These are phyloP conservation scores for Digitaria exilis DNA, from an alignment of 202 grass and related monocot species.

Conservation along the genomic window DNA sequence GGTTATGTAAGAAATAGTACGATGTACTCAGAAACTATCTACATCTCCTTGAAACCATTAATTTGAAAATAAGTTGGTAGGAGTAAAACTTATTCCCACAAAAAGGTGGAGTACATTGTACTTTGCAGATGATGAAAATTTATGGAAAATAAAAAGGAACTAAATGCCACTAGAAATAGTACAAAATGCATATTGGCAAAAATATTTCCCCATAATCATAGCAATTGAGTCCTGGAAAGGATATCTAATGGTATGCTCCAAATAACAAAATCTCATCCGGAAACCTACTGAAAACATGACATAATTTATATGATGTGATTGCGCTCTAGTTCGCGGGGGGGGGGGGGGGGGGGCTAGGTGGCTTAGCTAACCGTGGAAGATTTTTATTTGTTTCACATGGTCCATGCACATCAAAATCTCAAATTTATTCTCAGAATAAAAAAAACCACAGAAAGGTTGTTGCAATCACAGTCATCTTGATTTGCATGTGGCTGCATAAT, in stretches of 20 bases:
- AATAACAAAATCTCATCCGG: background rate
- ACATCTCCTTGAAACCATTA: background rate
- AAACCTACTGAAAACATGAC: background rate
- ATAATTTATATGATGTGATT: background rate
- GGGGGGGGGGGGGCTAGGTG: background rate
- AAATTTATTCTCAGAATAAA: background rate
- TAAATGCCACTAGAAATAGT: background rate
- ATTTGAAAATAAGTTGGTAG: background rate
- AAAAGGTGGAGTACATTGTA: background rate
- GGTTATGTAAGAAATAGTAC: conserved; percentile 1
- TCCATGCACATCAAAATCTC: background rate
- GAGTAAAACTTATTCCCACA: background rate
- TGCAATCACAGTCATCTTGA: background rate
- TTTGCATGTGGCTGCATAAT: background rate
- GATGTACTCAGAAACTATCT: background rate
- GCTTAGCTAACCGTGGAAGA: background rate
- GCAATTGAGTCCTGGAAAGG: background rate
- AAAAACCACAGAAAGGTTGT: background rate
- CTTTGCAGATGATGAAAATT: background rate
- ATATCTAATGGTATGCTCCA: background rate
- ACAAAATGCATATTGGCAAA: background rate
- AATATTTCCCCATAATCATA: background rate
- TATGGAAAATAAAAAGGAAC: background rate
- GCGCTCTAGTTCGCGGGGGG: background rate
- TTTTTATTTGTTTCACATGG: background rate